phyloP scores from a whole-genome alignment of 768 basidiomycete genomes.

The Coprinellus aureogranulatus region DNA sequence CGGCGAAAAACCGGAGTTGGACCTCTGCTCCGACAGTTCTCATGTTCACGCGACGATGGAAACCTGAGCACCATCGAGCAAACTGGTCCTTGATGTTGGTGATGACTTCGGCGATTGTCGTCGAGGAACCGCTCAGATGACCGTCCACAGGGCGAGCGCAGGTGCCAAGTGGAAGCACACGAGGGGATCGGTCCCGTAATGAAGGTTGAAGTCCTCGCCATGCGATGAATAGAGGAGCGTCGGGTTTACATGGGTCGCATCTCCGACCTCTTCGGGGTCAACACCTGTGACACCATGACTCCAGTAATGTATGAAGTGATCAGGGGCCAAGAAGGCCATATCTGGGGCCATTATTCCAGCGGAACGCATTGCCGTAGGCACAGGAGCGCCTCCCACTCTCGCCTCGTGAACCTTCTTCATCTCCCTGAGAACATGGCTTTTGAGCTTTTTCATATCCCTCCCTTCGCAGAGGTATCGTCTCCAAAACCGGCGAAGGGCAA shows the following conservation, averaged over 20 bases:
- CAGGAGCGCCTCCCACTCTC: neutral
- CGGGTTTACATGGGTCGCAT: constrained; percentile 39
- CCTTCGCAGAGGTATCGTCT: constrained; percentile 24
- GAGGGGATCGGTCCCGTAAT: constrained; percentile 45
- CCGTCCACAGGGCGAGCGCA: constrained; percentile 22
- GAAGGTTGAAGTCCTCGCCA: constrained; percentile 39
- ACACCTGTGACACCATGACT: constrained; percentile 37
- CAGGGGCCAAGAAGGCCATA: constrained; percentile 4
- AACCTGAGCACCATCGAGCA: constrained; percentile 27
- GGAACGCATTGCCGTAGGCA: neutral
- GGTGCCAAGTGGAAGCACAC: constrained; percentile 41
- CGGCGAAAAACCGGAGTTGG: constrained; percentile 38
- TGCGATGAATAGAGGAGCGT: constrained; percentile 41
- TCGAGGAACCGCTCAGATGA: neutral
- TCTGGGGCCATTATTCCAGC: neutral
- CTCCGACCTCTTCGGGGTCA: constrained; percentile 10
- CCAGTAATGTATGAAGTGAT: constrained; percentile 37
- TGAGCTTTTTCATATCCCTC: constrained; percentile 16
- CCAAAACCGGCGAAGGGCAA: constrained; percentile 42
- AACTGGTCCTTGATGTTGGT: constrained; percentile 33
- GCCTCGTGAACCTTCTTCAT: neutral
- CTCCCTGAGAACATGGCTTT: constrained; percentile 8
- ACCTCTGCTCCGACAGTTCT: neutral
- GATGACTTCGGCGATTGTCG: constrained; percentile 24
- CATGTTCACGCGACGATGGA: constrained; percentile 17